Conservation (phyloP, 352 stramenopile species). For the Phytophthora litchii region DNA sequence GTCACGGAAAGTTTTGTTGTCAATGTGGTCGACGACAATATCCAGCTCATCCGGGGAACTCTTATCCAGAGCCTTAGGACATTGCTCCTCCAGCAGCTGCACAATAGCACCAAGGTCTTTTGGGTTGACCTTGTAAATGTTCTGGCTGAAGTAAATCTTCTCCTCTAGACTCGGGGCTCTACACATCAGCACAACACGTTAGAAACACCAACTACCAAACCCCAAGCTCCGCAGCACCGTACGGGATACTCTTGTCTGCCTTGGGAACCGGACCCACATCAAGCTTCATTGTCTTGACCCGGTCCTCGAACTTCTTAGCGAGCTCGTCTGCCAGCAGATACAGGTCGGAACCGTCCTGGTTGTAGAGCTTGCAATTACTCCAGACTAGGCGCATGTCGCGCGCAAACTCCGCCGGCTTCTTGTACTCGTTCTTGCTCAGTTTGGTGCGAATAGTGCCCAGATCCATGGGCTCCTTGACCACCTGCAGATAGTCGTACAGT, state of each 20-base stretch:
- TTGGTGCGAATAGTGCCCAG: constrained; percentile 87
- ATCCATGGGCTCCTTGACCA: constrained; percentile 93
- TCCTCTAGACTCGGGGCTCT: constrained; percentile 82
- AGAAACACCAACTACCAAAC: not conserved
- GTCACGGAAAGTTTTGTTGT: constrained; percentile 89
- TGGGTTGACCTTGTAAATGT: constrained; percentile 87
- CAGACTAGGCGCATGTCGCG: constrained; percentile 86
- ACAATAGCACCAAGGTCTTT: constrained; percentile 82
- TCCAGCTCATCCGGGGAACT: constrained; percentile 88
- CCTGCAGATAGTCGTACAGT: constrained; percentile 90
- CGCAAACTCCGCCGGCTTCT: constrained; percentile 83
- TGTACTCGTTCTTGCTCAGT: constrained; percentile 84
- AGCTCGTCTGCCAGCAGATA: constrained; percentile 86
- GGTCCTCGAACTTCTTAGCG: constrained; percentile 89
- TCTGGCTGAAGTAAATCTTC: constrained; percentile 88
- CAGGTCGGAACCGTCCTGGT: constrained; percentile 89
- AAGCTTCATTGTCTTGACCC: constrained; percentile 82
- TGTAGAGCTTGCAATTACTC: constrained; percentile 90
- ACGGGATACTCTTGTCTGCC: constrained; percentile 75
- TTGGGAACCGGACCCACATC: constrained; percentile 71
- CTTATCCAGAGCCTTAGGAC: constrained; percentile 86
- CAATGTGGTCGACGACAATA: constrained; percentile 88
- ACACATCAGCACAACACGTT: constrained; percentile 21
- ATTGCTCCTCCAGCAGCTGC: constrained; percentile 84
- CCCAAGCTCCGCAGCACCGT: constrained; percentile 16